These are phyloP conservation scores for Neotropicomus parvogracilis DNA, from an alignment of 1,284 basidiomycete species.

Conservation along the genomic window DNA sequence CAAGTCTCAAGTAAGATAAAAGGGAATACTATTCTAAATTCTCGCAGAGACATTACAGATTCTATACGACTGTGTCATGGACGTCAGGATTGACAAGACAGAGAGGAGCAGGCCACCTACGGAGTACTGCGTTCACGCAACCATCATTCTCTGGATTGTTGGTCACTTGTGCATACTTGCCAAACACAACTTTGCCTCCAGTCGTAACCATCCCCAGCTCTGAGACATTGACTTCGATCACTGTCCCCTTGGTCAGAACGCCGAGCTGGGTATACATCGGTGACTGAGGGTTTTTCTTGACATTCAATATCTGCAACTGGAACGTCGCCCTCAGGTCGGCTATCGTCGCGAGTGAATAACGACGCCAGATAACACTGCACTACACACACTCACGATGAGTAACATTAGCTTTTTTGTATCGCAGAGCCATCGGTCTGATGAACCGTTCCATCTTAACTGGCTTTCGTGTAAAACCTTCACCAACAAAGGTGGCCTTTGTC, in stretches of 20 bases:
- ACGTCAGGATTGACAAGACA: constrained; percentile 16
- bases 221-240: constrained; percentile 97
- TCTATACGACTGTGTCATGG: constrained; percentile 25
- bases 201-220: constrained; percentile 99
- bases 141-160: constrained; percentile 97
- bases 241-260: constrained; percentile 97
- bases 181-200: constrained; percentile 89
- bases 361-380: not conserved
- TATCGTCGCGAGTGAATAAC: constrained; percentile 32
- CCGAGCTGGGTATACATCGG: constrained; percentile 96
- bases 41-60: not conserved
- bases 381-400: constrained; percentile 82
- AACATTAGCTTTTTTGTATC: constrained; percentile 98
- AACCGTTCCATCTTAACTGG: constrained; percentile 99
- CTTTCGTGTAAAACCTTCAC: constrained; percentile 96
- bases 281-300: constrained; percentile 99
- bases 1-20: too few relatives aligned
- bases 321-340: constrained; percentile 98
- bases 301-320: constrained; percentile 95
- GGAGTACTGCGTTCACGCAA: constrained; percentile 91
- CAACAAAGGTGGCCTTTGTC: constrained; percentile 98
- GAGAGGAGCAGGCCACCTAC: constrained; percentile 43
- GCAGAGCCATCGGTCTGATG: constrained; percentile 93
- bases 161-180: constrained; percentile 95
- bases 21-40: not conserved